Conservation (phyloP, 2,329 filamentous ascomycete species). For the Volutella citrinella region DNA sequence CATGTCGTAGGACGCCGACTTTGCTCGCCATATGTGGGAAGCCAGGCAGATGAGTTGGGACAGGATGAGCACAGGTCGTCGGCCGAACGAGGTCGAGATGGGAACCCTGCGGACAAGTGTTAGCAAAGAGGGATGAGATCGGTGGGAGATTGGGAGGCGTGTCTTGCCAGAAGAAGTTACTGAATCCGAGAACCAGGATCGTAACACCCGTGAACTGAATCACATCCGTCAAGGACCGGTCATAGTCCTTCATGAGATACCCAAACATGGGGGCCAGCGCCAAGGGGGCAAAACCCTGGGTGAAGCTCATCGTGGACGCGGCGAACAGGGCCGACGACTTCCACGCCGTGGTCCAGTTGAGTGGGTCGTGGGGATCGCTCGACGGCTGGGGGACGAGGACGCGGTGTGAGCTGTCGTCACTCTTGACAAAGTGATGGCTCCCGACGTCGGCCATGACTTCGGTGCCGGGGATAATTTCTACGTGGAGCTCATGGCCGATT, state of each 20-base stretch:
- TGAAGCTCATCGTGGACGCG: conserved; percentile 5
- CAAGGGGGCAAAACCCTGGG: conserved; percentile 3
- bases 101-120: not conserved
- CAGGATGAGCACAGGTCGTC: conserved; percentile 5
- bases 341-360: conserved; percentile 2
- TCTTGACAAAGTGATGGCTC: conserved; percentile 13
- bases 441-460: conserved; percentile 19
- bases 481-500: conserved; percentile 15
- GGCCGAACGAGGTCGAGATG: conserved; percentile 3
- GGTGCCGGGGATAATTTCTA: conserved; percentile 14
- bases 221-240: conserved; percentile 3
- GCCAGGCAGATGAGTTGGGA: conserved; percentile 8
- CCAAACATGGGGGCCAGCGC: conserved; percentile 2
- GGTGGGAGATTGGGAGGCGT: too few species aligned
- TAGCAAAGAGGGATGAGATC: not conserved
- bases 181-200: conserved; percentile 10
- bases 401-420: conserved; percentile 9
- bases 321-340: conserved; percentile 4
- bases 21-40: conserved; percentile 9
- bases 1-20: conserved; percentile 3
- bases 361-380: conserved; percentile 2
- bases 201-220: conserved; percentile 9
- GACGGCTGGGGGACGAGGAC: conserved; percentile 16
- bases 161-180: conserved; percentile 9
- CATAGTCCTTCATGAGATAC: conserved; percentile 3